Percentiles rank a stretch among this genome's conserved stretches.
phyloP scores from a whole-genome alignment of 2,329 filamentous ascomycete species.

The Hypomyces rosellus region DNA sequence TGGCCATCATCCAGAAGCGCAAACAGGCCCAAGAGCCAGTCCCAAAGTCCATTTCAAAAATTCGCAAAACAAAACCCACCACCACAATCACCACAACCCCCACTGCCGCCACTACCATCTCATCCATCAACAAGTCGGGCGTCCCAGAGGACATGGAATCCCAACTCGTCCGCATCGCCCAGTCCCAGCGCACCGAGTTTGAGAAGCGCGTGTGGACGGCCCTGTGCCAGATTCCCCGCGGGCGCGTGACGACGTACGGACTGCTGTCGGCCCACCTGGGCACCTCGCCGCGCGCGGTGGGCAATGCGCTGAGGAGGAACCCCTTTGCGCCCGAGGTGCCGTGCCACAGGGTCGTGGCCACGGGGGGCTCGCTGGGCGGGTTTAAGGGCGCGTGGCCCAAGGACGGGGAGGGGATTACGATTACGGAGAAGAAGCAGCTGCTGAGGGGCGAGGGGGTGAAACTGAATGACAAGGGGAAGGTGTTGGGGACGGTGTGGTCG shows the following conservation, averaged over 20 bases:
- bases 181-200: constrained; percentile 43
- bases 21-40: constrained; percentile 3
- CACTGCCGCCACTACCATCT: neutral
- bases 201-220: constrained; percentile 62
- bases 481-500: constrained; percentile 51
- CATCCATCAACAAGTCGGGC: no score
- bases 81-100: neutral
- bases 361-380: constrained; percentile 62
- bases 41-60: neutral
- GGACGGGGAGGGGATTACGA: constrained; percentile 54
- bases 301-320: constrained; percentile 70
- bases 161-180: constrained; percentile 40
- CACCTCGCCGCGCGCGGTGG: constrained; percentile 70
- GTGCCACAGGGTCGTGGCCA: constrained; percentile 74
- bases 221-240: constrained; percentile 70
- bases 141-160: constrained; percentile 13
- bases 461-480: constrained; percentile 54
- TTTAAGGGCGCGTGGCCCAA: constrained; percentile 63
- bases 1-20: constrained; percentile 5
- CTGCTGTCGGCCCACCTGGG: constrained; percentile 60
- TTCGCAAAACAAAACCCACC: neutral
- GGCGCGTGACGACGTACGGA: constrained; percentile 72
- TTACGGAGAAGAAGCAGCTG: constrained; percentile 57
- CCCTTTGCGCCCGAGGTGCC: constrained; percentile 78
- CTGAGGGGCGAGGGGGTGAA: constrained; percentile 58